A percentile compares a stretch with the other conserved stretches of the same genome.
Evolutionary conservation across 108 stramenopile species (phyloP).

Genomic region (Parietichytrium sp.): DNA sequence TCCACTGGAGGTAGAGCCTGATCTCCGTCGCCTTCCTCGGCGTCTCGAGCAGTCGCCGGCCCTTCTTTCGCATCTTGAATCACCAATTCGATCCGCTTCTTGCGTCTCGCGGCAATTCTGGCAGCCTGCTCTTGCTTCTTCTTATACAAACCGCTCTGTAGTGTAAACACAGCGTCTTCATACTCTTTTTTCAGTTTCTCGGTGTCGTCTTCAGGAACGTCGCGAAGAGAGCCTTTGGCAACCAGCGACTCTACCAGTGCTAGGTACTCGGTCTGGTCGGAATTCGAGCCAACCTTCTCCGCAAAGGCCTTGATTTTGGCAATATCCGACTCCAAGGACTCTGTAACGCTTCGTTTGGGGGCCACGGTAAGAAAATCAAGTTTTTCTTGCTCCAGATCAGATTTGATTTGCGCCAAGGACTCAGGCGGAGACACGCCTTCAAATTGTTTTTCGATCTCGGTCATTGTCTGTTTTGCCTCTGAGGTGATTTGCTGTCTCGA

Average conservation of each 20-base stretch:
- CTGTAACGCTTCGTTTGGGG: not conserved
- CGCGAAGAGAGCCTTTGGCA: conserved; percentile 1
- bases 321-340: no score
- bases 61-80: conserved; percentile 9
- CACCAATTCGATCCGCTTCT: conserved; percentile 3
- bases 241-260: not conserved
- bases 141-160: not conserved
- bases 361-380: not conserved
- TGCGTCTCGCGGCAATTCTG: not conserved
- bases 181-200: conserved; percentile 9
- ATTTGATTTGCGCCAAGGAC: not conserved
- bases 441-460: not conserved
- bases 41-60: not conserved
- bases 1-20: not conserved
- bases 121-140: not conserved
- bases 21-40: not conserved
- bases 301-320: not conserved
- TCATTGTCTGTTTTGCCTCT: not conserved
- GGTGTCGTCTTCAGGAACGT: not conserved
- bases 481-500: not conserved
- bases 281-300: not conserved
- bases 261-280: not conserved
- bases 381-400: not conserved
- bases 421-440: not conserved
- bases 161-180: not conserved